Base-by-base conservation (phyloP, 2,329 filamentous ascomycete genomes). In the Penicillium expansum region DNA sequence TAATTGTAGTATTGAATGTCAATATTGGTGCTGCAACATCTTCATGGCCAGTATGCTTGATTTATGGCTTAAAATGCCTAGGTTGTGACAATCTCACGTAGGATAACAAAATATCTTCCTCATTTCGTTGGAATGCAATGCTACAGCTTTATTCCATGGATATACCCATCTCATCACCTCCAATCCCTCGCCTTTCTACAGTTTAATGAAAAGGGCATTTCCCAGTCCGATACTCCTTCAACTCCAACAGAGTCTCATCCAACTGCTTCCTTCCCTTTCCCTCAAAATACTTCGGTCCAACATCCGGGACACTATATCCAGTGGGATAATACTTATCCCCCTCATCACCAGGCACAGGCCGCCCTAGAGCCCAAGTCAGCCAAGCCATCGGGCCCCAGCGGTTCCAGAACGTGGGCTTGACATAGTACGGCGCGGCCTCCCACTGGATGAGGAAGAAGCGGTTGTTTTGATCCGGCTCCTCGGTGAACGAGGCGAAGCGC, bases 371-470 rank as follows among this genome's bases (percentile, higher is more conserved):
- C 66, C 80, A 72, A 29, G 75, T 78, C 11, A 83, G 56, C 78
- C 80, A 80, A 0, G 80, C 85, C 57, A 71, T 70, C 0, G 80
- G 86, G 2, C 83, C 84, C 85, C 83, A 91, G 57, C 83, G 82
- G 65, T 80, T 84, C 83, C 80, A 84, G 39, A 83, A 70, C 0
- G 82, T 87, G 29, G 79, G 79, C 58, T 82, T 79, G 24, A 83
- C 77, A 71, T 90, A 90, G 73, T 83, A 89, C 2, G 88, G 88
- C 45, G 85, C 82, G 11, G 83, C 82, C 27, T 86, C 79, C 72
- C 85, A 89, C 37, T 76, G 62, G 0, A 75, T 69, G 65, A 74
- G 69, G 52, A 80, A 77, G 60, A 85, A 79, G 3, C 82, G 80
- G 0, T 82, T 82, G 0, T 82, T 81, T 30, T 79, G 72, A 10